phyloP scores from a whole-genome alignment of 108 stramenopile genomes.

The Schizochytrium sp. region DNA sequence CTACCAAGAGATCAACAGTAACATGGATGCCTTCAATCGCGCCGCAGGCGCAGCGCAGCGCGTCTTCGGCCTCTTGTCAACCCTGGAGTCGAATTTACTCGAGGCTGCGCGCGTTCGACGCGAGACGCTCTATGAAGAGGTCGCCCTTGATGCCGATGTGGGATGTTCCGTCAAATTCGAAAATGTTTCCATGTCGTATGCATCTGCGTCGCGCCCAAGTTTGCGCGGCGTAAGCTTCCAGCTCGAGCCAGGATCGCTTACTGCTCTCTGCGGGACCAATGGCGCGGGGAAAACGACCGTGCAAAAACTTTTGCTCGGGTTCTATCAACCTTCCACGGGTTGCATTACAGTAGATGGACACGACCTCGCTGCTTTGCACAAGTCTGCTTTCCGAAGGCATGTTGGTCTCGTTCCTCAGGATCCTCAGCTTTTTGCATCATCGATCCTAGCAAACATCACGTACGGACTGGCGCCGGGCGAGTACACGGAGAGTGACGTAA shows the following conservation, averaged over 20 bases:
- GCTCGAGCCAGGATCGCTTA: slow-evolving; percentile 63
- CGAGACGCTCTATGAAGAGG: neutral
- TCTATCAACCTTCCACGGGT: slow-evolving; percentile 65
- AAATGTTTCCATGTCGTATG: slow-evolving; percentile 20
- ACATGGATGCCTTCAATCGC: neutral
- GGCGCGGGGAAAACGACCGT: slow-evolving; percentile 82
- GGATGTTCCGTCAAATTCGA: neutral
- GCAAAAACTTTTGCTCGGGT: slow-evolving; percentile 68
- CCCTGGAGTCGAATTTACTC: too few relatives aligned
- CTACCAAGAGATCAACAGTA: neutral
- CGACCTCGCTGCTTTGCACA: slow-evolving; percentile 24
- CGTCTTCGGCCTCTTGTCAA: neutral
- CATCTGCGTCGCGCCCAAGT: slow-evolving; percentile 25
- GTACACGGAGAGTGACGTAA: slow-evolving; percentile 36
- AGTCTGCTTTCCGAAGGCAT: slow-evolving; percentile 13
- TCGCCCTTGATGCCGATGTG: neutral
- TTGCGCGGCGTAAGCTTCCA: slow-evolving; percentile 60
- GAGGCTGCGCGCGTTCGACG: neutral
- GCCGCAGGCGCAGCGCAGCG: neutral
- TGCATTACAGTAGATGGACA: slow-evolving; percentile 41
- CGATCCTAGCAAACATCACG: slow-evolving; percentile 64
- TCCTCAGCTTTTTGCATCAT: slow-evolving; percentile 62
- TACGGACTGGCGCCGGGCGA: slow-evolving; percentile 60
- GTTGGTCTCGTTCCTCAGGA: slow-evolving; percentile 88
- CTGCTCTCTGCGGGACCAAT: slow-evolving; percentile 79